Conservation (phyloP, 108 stramenopile genomes). For the Cyclostephanos invisitatus region DNA sequence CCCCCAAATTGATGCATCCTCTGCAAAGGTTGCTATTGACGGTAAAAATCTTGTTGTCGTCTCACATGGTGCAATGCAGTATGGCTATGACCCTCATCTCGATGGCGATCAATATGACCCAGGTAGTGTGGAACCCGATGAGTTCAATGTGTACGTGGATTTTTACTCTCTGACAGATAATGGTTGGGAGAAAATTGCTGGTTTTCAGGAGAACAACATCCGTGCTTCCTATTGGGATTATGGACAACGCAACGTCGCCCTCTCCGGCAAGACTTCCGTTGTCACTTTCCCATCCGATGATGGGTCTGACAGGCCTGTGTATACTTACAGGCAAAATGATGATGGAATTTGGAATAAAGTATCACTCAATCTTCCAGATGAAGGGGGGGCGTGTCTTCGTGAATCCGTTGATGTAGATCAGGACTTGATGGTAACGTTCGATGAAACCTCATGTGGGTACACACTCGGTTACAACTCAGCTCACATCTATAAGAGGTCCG, state of each 20-base stretch:
- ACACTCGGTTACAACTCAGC: background rate
- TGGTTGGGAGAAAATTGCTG: background rate
- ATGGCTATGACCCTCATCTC: background rate
- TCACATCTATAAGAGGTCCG: slow-evolving; percentile 2
- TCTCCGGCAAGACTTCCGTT: slow-evolving; percentile 16
- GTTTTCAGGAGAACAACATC: slow-evolving; percentile 7
- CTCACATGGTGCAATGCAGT: background rate
- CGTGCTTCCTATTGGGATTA: background rate
- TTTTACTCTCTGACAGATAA: slow-evolving; percentile 18
- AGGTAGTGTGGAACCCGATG: background rate
- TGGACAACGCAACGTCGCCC: slow-evolving; percentile 2
- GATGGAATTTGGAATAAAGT: slow-evolving; percentile 15
- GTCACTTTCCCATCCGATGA: slow-evolving; percentile 2
- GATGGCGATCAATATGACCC: background rate
- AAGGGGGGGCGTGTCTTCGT: slow-evolving; percentile 2
- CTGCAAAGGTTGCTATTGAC: slow-evolving; percentile 14
- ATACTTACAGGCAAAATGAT: slow-evolving; percentile 19
- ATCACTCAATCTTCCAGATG: background rate
- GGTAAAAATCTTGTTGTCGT: slow-evolving; percentile 33
- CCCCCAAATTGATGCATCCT: slow-evolving; percentile 2
- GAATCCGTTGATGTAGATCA: slow-evolving; percentile 10
- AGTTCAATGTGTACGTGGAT: slow-evolving; percentile 1
- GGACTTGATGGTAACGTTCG: slow-evolving; percentile 2
- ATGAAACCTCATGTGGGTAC: slow-evolving; percentile 1
- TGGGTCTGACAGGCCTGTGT: background rate